Conservation (phyloP, 2,329 filamentous ascomycete genomes). For the Xylaria sp. region DNA sequence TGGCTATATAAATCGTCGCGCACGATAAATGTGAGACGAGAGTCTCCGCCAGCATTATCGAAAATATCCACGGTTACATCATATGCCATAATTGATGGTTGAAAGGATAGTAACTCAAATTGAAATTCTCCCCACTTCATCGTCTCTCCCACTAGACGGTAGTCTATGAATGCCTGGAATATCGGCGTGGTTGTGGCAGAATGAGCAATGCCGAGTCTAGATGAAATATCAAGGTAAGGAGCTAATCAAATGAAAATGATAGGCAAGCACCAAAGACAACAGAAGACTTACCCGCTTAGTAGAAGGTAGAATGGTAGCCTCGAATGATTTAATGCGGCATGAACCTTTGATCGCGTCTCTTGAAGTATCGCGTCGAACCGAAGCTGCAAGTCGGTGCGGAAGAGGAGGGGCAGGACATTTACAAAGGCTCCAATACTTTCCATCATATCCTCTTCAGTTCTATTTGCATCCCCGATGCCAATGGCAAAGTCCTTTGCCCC, state of each 20-base stretch:
- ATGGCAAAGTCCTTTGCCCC: slow-evolving; percentile 1
- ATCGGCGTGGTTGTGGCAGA: neutral
- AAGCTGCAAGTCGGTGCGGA: neutral
- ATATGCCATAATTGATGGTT: neutral
- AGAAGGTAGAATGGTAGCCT: neutral
- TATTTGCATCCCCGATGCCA: slow-evolving; percentile 2
- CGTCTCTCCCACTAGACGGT: neutral
- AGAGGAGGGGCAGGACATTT: neutral
- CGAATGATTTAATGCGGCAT: neutral
- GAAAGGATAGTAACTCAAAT: neutral
- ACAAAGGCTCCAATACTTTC: neutral
- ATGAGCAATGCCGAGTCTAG: neutral
- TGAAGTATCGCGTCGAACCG: neutral
- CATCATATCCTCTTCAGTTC: neutral
- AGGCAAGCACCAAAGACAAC: neutral
- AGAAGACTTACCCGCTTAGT: neutral
- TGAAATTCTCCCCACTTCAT: neutral
- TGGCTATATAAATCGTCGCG: slow-evolving; percentile 11
- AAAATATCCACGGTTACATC: slow-evolving; percentile 28
- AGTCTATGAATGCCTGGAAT: slow-evolving; percentile 11
- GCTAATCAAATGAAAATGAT: neutral
- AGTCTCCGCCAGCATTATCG: slow-evolving; percentile 18
- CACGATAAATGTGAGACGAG: neutral
- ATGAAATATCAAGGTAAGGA: neutral
- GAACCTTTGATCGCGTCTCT: neutral